A percentile compares a stretch with the other conserved stretches of the same genome.
Evolutionary conservation across 2,329 filamentous ascomycete species (phyloP).

Genomic region (Ophiosphaerella narmari): DNA sequence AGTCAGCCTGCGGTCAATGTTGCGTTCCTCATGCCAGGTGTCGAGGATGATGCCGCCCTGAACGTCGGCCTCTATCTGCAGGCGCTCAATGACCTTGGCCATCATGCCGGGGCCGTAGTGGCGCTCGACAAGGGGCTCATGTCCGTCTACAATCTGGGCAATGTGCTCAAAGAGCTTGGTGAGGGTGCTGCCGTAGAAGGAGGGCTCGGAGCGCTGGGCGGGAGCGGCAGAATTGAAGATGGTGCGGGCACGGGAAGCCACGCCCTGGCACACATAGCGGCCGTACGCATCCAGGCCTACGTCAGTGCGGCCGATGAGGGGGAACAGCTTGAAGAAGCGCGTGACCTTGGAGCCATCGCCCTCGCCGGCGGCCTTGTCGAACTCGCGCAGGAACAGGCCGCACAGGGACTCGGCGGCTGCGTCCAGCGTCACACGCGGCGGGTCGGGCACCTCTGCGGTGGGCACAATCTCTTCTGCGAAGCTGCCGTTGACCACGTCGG

Average conservation of each 20-base stretch:
- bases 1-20: slow-evolving; percentile 81
- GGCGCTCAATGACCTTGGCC: slow-evolving; percentile 87
- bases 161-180: slow-evolving; percentile 97
- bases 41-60: slow-evolving; percentile 96
- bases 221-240: slow-evolving; percentile 74
- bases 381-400: slow-evolving; percentile 88
- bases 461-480: slow-evolving; percentile 94
- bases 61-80: slow-evolving; percentile 93
- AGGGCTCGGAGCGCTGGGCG: slow-evolving; percentile 70
- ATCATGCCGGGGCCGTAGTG: slow-evolving; percentile 95
- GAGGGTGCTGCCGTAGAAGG: slow-evolving; percentile 89
- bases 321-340: slow-evolving; percentile 97
- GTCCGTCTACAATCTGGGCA: slow-evolving; percentile 91
- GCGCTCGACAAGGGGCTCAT: slow-evolving; percentile 86
- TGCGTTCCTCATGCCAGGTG: slow-evolving; percentile 90
- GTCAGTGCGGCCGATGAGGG: slow-evolving; percentile 85
- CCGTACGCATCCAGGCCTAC: slow-evolving; percentile 94
- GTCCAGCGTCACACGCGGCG: slow-evolving; percentile 84
- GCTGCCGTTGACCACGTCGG: slow-evolving; percentile 76
- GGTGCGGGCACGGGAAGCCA: slow-evolving; percentile 78
- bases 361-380: slow-evolving; percentile 86
- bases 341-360: slow-evolving; percentile 90
- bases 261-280: slow-evolving; percentile 92
- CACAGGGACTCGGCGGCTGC: slow-evolving; percentile 88
- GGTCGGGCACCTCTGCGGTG: slow-evolving; percentile 91